Evolutionary conservation across 2,329 filamentous ascomycete species (phyloP).

Genomic region (Aplosporella prunicola): DNA sequence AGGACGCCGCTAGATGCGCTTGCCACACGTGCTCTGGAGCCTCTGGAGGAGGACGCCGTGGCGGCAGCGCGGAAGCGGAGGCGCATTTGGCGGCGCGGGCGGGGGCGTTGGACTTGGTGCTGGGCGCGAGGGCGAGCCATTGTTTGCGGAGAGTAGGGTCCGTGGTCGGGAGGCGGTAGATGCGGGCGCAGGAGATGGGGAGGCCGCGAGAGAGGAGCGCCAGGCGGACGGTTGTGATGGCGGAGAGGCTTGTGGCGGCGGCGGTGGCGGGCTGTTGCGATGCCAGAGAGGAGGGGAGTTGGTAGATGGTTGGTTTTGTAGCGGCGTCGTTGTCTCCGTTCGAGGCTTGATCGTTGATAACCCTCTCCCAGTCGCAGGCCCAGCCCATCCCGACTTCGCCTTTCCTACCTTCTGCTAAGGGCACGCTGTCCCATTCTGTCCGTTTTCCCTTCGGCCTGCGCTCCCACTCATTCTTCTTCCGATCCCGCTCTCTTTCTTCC

Average conservation of each 20-base stretch:
- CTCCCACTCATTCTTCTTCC: constrained; percentile 58
- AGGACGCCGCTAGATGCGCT: constrained; percentile 39
- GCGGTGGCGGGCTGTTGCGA: constrained; percentile 12
- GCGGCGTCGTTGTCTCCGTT: neutral
- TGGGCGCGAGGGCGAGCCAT: constrained; percentile 58
- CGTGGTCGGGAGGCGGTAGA: constrained; percentile 70
- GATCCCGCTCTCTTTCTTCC: constrained; percentile 58
- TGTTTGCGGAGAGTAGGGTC: constrained; percentile 48
- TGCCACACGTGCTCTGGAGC: constrained; percentile 37
- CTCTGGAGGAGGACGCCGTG: constrained; percentile 22
- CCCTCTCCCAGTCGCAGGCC: constrained; percentile 69
- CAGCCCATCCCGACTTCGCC: constrained; percentile 78
- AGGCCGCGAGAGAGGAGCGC: constrained; percentile 61
- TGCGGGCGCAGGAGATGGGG: constrained; percentile 61
- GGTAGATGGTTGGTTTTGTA: neutral
- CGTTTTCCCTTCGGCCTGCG: constrained; percentile 74
- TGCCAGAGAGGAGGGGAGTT: constrained; percentile 2
- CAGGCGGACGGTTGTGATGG: constrained; percentile 54
- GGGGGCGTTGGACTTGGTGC: constrained; percentile 13
- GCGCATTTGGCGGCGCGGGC: constrained; percentile 16
- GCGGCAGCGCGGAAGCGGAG: constrained; percentile 12
- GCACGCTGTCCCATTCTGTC: constrained; percentile 61
- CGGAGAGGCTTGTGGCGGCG: neutral
- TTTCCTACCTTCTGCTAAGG: constrained; percentile 62
- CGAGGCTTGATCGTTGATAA: neutral